Evolutionary conservation across 495 filamentous ascomycete genomes (phyloP), one percentile per base, ranked within the genome.

Genomic region (Aspergillus saccharolyticus): DNA sequence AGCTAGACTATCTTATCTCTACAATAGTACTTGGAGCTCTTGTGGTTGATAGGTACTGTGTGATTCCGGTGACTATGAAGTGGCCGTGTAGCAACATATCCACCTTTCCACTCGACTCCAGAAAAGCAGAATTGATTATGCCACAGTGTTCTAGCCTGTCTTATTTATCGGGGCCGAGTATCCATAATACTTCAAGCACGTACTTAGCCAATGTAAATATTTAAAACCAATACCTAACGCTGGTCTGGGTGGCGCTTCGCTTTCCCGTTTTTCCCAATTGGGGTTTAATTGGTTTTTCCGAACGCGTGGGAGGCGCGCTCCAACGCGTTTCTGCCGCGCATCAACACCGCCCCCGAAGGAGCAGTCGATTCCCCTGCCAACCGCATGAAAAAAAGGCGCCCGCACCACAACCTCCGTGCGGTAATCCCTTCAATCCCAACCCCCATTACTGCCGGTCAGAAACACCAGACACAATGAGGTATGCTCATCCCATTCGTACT

Each of bases 381-480:
- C 59, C n/a, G 58, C 58, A 61, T 28, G 54, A 49, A 61, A 62
- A 62, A 59, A 58, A 47, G 50, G 50, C 55, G 49, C 55, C 53
- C 52, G 53, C 62, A 55, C 53, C 52, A 14, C 49, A 48, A 20
- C 50, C 46, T 45, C 54, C n/a, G 51, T 42, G 30, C 33, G 5
- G 57, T 55, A 51, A 24, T 28, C 24, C 56, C 50, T 56, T 53
- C 24, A 49, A 51, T 21, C 8, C 25, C 25, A 3, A 3, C 25
- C 25, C 25, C 54, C 48, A 39, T 28, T 30, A 43, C 47, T 51
- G 17, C 43, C 22, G 47, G 25, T 52, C 25, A 42, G 15, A 43
- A 28, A 58, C 44, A 51, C 33, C 63, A 64, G 46, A 66, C 63
- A 74, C 54, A 57, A 76, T 76, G 74, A 72, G 74, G 74, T 75